Evolutionary conservation across 768 basidiomycete species (phyloP).

Genomic region (Naganishia vaughanmartiniae): DNA sequence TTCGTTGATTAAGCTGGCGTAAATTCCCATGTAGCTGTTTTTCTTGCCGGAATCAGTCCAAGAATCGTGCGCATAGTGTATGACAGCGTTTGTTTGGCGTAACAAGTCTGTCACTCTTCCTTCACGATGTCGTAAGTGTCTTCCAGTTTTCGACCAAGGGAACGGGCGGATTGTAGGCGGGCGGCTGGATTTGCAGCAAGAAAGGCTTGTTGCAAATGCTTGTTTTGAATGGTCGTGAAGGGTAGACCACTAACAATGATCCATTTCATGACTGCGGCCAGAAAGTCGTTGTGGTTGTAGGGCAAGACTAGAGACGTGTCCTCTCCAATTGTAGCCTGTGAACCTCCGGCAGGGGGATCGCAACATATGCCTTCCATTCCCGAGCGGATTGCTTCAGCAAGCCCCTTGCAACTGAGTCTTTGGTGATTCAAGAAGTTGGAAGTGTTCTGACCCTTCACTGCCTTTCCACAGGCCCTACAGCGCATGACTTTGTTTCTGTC

Average conservation of each 20-base stretch:
- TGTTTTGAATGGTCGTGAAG: constrained; percentile 8
- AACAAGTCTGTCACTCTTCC: neutral
- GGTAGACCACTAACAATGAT: constrained; percentile 10
- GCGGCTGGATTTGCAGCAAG: neutral
- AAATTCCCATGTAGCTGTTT: constrained; percentile 7
- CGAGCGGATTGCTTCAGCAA: neutral
- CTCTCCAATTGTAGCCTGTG: too few relatives aligned
- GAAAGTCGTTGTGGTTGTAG: neutral
- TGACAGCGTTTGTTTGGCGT: neutral
- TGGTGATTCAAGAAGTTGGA: neutral
- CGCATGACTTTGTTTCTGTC: neutral
- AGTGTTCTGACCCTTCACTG: neutral
- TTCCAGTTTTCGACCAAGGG: neutral
- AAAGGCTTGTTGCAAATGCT: constrained; percentile 1
- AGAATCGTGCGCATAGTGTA: constrained; percentile 3
- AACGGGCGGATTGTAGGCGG: neutral
- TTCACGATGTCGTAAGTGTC: constrained; percentile 3
- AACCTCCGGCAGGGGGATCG: too few relatives aligned
- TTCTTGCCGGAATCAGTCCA: constrained; percentile 8
- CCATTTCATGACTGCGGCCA: neutral
- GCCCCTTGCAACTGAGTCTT: neutral
- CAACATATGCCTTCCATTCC: too few relatives aligned
- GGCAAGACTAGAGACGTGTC: too few relatives aligned
- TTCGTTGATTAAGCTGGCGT: neutral
- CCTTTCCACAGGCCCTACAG: neutral